Conservation (phyloP, 345 rosid species). For the Syzygium grande region DNA sequence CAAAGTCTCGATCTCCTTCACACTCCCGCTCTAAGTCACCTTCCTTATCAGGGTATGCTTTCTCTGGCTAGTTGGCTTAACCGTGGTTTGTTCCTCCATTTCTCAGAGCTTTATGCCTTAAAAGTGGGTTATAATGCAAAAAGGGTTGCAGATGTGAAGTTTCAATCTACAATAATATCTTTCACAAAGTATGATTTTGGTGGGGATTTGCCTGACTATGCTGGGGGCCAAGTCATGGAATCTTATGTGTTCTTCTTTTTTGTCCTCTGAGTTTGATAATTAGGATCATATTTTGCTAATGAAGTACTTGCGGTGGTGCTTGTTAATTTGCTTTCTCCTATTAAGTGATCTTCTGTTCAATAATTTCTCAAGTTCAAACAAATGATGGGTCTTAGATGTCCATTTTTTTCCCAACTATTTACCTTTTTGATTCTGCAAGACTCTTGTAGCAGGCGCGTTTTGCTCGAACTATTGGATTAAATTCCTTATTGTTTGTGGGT, state of each 20-base stretch:
- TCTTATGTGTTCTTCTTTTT: not conserved
- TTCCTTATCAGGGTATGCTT: conserved; percentile 59
- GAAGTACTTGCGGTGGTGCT: not conserved
- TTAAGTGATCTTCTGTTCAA: not conserved
- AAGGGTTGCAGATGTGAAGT: not conserved
- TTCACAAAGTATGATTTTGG: not conserved
- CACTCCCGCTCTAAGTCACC: conserved; percentile 58
- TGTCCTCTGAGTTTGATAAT: not conserved
- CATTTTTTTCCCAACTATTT: not conserved
- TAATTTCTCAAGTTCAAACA: not conserved
- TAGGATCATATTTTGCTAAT: not conserved
- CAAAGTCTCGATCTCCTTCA: conserved; percentile 37
- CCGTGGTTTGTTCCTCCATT: not conserved
- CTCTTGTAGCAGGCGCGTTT: not conserved
- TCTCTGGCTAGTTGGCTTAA: not conserved
- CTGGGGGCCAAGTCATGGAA: not conserved
- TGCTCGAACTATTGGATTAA: not conserved
- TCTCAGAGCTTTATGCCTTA: not conserved
- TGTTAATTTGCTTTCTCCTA: not conserved
- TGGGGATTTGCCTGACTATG: not conserved
- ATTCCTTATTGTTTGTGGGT: not conserved
- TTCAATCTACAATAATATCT: not conserved
- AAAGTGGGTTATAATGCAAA: not conserved
- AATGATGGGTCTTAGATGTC: not conserved
- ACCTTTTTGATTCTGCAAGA: not conserved